Evolutionary conservation across 768 basidiomycete genomes (phyloP), one percentile per base, ranked within the genome.

Genomic region (Leucosporidium creatinivorum): DNA sequence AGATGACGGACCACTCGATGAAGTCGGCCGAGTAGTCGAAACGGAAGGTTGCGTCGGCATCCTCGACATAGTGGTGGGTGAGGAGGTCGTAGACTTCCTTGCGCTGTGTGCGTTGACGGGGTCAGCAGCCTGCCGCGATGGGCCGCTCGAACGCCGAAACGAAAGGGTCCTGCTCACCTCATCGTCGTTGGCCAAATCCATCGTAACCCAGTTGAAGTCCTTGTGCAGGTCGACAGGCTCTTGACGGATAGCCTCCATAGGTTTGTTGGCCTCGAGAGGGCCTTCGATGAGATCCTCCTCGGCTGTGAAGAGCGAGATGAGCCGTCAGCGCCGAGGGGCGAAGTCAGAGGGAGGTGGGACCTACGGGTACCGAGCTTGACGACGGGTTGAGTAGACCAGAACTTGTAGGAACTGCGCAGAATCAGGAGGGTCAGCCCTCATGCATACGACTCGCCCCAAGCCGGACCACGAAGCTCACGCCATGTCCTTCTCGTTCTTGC

Each of bases 331-430:
- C 7, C 19, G 6, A 49, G 21, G 8, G n/a, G 0, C 3, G 15
- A 18, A 19, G n/a, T 19, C 28, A 19, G n/a, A 18, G 44, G 61
- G 21, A 6, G 30, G 25, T 39, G 25, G 21, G 62, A 36, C 54
- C 21, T 23, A 73, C 71, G 55, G 78, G 73, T 75, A 86, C 89
- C 89, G 63, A 85, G 79, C 75, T 93, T 91, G n/a, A 91, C 89
- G 10, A 99, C 96, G 4, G 96, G 96, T 78, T 99, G 96, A 9
- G 94, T 98, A 44, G 82, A 85, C 96, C 96, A 98, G 80, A 99
- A 99, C 93, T 79, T 70, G 69, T 63, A 56, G 7, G 56, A 60
- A 3, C 48, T 61, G 49, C 48, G 39, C 3, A 44, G 2, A 10
- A 2, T 36, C 49, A 55, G 36, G 17, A 2, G 28, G 48, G 10